Evolutionary conservation across 768 basidiomycete genomes (phyloP).

Genomic region (Amanita molliuscula): DNA sequence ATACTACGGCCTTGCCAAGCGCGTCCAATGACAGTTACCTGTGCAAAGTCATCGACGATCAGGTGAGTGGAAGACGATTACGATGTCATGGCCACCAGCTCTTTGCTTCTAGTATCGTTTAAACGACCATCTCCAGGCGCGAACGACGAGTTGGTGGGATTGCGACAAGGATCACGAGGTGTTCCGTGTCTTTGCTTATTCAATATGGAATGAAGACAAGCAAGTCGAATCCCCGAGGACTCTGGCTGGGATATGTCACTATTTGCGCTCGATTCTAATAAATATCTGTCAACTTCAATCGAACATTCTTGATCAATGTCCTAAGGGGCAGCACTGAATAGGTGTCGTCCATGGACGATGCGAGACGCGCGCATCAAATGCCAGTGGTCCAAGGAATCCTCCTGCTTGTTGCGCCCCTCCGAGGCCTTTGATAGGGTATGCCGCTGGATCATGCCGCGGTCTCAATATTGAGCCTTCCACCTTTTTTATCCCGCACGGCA

Average conservation of each 20-base stretch:
- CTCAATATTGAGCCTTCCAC: not conserved
- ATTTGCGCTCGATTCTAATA: not conserved
- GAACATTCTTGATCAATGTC: not conserved
- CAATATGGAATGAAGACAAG: not conserved
- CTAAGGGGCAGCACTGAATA: not conserved
- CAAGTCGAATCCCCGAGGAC: not conserved
- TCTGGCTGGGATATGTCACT: not conserved
- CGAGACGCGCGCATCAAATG: not conserved
- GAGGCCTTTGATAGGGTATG: not conserved
- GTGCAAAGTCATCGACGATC: no score
- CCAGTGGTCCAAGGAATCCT: not conserved
- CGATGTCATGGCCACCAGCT: not conserved
- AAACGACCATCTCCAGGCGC: not conserved
- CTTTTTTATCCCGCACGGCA: not conserved
- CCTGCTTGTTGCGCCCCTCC: not conserved
- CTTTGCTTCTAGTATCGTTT: not conserved
- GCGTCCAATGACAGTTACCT: no score
- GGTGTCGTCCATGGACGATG: not conserved
- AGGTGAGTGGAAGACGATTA: no score
- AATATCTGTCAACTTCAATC: not conserved
- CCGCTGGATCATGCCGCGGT: not conserved
- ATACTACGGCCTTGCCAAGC: not conserved
- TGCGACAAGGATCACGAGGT: no score
- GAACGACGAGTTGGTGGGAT: not conserved
- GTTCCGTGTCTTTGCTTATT: not conserved